Percentiles rank a stretch among this genome's conserved stretches.
These are phyloP conservation scores for Populus hybrid DNA, from an alignment of 441 rosid species.

Conservation along the genomic window DNA sequence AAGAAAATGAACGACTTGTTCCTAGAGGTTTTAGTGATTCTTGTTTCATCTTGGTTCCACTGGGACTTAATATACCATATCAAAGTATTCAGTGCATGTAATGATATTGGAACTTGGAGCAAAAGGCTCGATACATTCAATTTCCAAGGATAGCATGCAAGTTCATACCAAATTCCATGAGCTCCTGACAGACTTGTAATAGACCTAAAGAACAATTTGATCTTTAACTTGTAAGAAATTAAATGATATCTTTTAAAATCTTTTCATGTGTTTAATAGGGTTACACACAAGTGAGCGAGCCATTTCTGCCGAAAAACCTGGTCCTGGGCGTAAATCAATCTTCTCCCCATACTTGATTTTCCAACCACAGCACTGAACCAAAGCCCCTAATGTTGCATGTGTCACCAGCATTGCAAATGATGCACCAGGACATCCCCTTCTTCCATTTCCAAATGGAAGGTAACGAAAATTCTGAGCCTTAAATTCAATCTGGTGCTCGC, in stretches of 20 bases:
- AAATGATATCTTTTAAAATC: neutral
- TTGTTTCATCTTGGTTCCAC: no score
- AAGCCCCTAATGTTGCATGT: slow-evolving; percentile 36
- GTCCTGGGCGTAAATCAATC: slow-evolving; percentile 35
- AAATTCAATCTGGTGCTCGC: slow-evolving; percentile 62
- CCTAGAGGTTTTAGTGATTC: neutral
- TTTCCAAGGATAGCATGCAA: no score
- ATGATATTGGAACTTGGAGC: no score
- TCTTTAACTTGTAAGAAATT: no score
- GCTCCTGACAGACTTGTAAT: no score
- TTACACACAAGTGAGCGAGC: slow-evolving; percentile 38
- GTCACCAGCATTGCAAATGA: slow-evolving; percentile 38
- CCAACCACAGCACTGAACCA: slow-evolving; percentile 65
- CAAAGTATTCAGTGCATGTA: no score
- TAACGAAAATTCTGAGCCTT: slow-evolving; percentile 61
- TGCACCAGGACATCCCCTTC: slow-evolving; percentile 41
- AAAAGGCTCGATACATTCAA: no score
- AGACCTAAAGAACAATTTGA: no score
- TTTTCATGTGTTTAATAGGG: slow-evolving; percentile 23
- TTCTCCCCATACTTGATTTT: slow-evolving; percentile 26
- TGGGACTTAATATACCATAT: no score
- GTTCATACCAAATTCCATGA: no score
- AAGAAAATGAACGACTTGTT: neutral
- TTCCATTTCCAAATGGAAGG: slow-evolving; percentile 53
- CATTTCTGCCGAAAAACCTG: slow-evolving; percentile 43